Evolutionary conservation across 1,284 basidiomycete genomes (phyloP).

Genomic region (Microbotryum intermedium): DNA sequence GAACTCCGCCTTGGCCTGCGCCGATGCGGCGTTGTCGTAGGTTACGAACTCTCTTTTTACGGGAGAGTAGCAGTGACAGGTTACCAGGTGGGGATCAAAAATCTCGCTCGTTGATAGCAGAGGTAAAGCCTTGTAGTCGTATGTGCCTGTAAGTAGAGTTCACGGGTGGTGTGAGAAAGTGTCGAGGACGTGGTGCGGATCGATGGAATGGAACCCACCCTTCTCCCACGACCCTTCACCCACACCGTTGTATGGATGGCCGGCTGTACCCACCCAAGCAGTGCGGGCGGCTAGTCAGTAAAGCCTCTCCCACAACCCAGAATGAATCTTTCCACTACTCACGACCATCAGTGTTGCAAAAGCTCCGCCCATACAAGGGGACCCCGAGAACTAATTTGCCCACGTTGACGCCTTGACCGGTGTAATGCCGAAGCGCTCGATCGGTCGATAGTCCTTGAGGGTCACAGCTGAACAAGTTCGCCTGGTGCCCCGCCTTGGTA

Average conservation of each 20-base stretch:
- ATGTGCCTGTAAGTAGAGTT: constrained; percentile 5
- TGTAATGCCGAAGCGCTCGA: constrained; percentile 58
- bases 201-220: constrained; percentile 28
- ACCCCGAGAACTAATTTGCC: constrained; percentile 74
- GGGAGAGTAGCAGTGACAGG: constrained; percentile 69
- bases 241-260: constrained; percentile 62
- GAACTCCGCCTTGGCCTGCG: constrained; percentile 65
- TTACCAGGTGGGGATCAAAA: constrained; percentile 64
- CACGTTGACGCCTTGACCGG: constrained; percentile 56
- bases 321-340: no score
- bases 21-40: constrained; percentile 72
- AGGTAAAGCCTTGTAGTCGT: constrained; percentile 43
- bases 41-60: constrained; percentile 51
- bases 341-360: constrained; percentile 66
- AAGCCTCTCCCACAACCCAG: no score
- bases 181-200: no score
- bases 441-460: constrained; percentile 59
- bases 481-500: constrained; percentile 59
- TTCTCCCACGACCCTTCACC: constrained; percentile 61
- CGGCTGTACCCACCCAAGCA: constrained; percentile 36
- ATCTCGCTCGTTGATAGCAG: constrained; percentile 54
- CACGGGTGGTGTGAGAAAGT: background rate
- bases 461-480: constrained; percentile 57
- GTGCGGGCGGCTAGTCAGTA: no score
- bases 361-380: constrained; percentile 76